Percentiles rank a stretch among this genome's conserved stretches.
Evolutionary conservation across 129 eudicot genomes (phyloP).

Genomic region (Gnaphalium uliginosum): DNA sequence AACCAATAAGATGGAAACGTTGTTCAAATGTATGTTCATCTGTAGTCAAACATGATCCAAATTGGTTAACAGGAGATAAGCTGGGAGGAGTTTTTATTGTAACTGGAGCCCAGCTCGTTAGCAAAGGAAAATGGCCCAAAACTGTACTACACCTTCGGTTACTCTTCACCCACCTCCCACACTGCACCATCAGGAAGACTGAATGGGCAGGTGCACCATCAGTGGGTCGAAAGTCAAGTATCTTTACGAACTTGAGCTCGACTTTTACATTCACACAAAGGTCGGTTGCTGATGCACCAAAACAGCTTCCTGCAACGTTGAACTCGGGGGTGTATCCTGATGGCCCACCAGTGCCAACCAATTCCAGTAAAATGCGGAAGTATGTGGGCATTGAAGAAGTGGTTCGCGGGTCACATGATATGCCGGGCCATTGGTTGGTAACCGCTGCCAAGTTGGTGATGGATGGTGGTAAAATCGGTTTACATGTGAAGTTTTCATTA

Average conservation of each 20-base stretch:
- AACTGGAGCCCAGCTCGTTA: slow-evolving; percentile 88
- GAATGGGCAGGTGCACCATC: slow-evolving; percentile 77
- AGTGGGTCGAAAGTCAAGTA: slow-evolving; percentile 60
- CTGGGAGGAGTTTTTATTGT: slow-evolving; percentile 65
- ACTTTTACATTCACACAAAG: slow-evolving; percentile 71
- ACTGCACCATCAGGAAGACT: slow-evolving; percentile 68
- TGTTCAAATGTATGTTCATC: slow-evolving; percentile 75
- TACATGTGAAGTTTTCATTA: slow-evolving; percentile 82
- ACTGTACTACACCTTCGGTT: slow-evolving; percentile 76
- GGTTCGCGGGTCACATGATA: slow-evolving; percentile 75
- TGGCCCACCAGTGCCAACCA: slow-evolving; percentile 74
- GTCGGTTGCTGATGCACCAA: slow-evolving; percentile 51
- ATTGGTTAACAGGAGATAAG: slow-evolving; percentile 50
- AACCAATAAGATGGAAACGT: slow-evolving; percentile 76
- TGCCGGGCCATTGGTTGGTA: slow-evolving; percentile 98
- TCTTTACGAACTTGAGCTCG: slow-evolving; percentile 69
- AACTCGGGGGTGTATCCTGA: slow-evolving; percentile 87
- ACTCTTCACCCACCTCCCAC: slow-evolving; percentile 65
- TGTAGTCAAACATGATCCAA: slow-evolving; percentile 67
- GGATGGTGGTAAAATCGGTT: slow-evolving; percentile 81
- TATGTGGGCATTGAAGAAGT: slow-evolving; percentile 69
- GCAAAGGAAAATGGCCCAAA: slow-evolving; percentile 80
- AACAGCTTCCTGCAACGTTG: slow-evolving; percentile 51
- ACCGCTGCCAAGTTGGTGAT: slow-evolving; percentile 77
- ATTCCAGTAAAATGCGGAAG: slow-evolving; percentile 58